A percentile compares a stretch with the other conserved stretches of the same genome.
phyloP scores from a whole-genome alignment of 805 yeast species.

The Hyphopichia homilentoma region DNA sequence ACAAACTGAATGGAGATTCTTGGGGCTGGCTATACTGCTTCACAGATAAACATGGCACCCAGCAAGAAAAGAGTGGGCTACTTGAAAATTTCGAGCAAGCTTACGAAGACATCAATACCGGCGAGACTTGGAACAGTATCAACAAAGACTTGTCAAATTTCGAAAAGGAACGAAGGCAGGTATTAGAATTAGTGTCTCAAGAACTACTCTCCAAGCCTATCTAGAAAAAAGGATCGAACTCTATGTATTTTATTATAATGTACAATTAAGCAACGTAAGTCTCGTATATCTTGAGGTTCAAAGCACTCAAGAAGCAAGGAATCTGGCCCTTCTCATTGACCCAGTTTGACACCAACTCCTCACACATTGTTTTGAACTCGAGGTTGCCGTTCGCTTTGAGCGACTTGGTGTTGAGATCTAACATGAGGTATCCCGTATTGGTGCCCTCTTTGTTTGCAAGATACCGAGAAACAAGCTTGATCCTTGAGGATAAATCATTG shows the following conservation, averaged over 20 bases:
- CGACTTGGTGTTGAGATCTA: slow-evolving; percentile 54
- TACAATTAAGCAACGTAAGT: slow-evolving; percentile 10
- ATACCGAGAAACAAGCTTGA: slow-evolving; percentile 48
- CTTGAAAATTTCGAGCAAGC: slow-evolving; percentile 26
- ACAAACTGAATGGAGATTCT: slow-evolving; percentile 64
- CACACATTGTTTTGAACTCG: slow-evolving; percentile 36
- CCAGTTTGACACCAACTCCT: slow-evolving; percentile 62
- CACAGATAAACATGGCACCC: slow-evolving; percentile 33
- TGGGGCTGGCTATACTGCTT: slow-evolving; percentile 67
- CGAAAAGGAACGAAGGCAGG: slow-evolving; percentile 35
- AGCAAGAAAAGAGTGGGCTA: slow-evolving; percentile 33
- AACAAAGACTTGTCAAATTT: slow-evolving; percentile 48
- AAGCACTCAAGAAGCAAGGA: slow-evolving; percentile 74
- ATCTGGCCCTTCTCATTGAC: slow-evolving; percentile 63
- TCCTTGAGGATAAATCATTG: slow-evolving; percentile 48
- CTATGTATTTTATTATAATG: slow-evolving; percentile 1
- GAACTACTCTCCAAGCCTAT: slow-evolving; percentile 6
- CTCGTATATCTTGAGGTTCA: slow-evolving; percentile 65
- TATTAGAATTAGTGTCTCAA: slow-evolving; percentile 31
- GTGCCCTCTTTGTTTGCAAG: slow-evolving; percentile 20
- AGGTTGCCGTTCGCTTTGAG: slow-evolving; percentile 48
- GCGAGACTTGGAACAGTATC: slow-evolving; percentile 54
- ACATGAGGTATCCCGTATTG: slow-evolving; percentile 44
- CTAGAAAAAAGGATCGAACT: background rate
- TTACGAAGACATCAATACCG: slow-evolving; percentile 55